Percentiles rank a stretch among this genome's conserved stretches.
phyloP scores from a whole-genome alignment of 1,139 yeast genomes.

The Nadsonia starkeyi-henricii region DNA sequence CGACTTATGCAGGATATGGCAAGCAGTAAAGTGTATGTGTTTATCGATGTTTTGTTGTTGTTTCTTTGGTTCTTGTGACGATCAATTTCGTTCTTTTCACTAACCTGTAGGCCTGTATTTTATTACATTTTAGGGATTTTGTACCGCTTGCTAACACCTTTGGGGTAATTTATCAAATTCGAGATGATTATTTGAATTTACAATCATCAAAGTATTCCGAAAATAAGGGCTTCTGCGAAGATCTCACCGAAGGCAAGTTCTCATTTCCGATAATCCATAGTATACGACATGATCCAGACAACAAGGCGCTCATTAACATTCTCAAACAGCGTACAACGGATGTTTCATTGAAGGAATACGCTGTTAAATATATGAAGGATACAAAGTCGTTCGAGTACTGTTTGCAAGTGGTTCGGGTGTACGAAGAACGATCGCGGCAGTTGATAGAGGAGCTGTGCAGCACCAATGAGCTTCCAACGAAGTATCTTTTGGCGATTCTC shows the following conservation, averaged over 20 bases:
- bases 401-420: slow-evolving; percentile 10
- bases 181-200: slow-evolving; percentile 67
- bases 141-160: slow-evolving; percentile 60
- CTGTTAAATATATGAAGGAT: slow-evolving; percentile 32
- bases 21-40: slow-evolving; percentile 11
- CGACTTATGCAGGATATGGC: slow-evolving; percentile 38
- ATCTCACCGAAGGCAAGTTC: slow-evolving; percentile 76
- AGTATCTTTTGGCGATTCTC: slow-evolving; percentile 10
- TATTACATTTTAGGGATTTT: slow-evolving; percentile 20
- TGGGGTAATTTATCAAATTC: slow-evolving; percentile 70
- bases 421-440: slow-evolving; percentile 11
- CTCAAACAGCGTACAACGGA: slow-evolving; percentile 28
- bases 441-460: slow-evolving; percentile 10
- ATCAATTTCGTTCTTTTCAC: neutral
- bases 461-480: slow-evolving; percentile 2
- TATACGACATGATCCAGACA: slow-evolving; percentile 25
- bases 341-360: slow-evolving; percentile 32
- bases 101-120: no score
- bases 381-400: slow-evolving; percentile 33
- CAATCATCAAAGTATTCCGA: slow-evolving; percentile 36
- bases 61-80: neutral
- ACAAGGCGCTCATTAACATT: slow-evolving; percentile 29
- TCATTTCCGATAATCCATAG: slow-evolving; percentile 74
- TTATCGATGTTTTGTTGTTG: neutral
- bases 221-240: slow-evolving; percentile 79